Base-by-base conservation (phyloP, 768 basidiomycete species). In the Trametes coccinea region DNA sequence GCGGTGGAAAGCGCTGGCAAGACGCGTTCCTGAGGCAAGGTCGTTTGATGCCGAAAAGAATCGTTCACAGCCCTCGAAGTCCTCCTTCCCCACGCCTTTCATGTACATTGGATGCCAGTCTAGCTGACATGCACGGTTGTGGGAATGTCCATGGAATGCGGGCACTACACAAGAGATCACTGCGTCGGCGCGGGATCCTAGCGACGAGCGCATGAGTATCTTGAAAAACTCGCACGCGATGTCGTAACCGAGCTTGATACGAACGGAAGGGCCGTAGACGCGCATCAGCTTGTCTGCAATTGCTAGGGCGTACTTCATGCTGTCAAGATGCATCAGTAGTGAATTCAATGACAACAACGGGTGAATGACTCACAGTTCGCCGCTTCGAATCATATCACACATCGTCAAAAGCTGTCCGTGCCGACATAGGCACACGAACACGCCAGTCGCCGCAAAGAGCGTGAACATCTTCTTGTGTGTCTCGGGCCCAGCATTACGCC, bases 111-210 rank as follows among this genome's bases (percentile, higher is more conserved):
- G 73, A 61, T 74, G 73, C 65, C 66, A 71, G 27, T 59, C 22
- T 0, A 74, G 41, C 48, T 73, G 73, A 43, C 74, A 75, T 8
- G 39, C 43, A 1, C 66, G 61, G 46, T 71, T 71, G 52, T 75
- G 74, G 0, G 66, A 65, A 51, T 74, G 67, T 2, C 73, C 69
- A 53, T 74, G 73, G 61, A 74, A 74, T 1, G 70, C 64, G 4
- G 69, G 65, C 6, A 72, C 67, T 11, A 70, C 59, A 5, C 70
- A 34, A 2, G 64, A 43, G 8, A 13, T 59, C 48, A 6, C 62
- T 59, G 3, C 52, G 27, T 16, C 7, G 8, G 17, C 44, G 2
- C 16, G 34, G 0, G 51, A 53, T 3, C 64, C 68, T 5, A 73
- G 53, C 16, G 60, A 53, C 40, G 69, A 68, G 4, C 33, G 52